Conservation (phyloP, 1,284 basidiomycete species). For the Coniophora puteana region DNA sequence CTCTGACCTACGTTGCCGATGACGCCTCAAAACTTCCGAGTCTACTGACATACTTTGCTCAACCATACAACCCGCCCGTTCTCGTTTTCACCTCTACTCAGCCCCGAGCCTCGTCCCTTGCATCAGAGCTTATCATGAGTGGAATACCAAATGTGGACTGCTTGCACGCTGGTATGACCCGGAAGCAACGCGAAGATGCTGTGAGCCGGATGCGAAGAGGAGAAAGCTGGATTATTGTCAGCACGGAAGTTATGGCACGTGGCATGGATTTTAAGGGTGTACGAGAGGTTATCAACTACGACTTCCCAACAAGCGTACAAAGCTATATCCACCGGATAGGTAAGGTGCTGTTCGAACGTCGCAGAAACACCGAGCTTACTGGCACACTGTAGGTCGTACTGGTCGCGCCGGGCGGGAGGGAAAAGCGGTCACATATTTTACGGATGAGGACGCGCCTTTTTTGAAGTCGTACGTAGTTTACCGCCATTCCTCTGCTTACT, state of each 20-base stretch:
- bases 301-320: slow-evolving; percentile 92
- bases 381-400: slow-evolving; percentile 64
- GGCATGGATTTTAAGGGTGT: slow-evolving; percentile 99
- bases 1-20: slow-evolving; percentile 87
- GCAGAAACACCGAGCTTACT: slow-evolving; percentile 1
- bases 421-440: slow-evolving; percentile 94
- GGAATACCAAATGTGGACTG: slow-evolving; percentile 88
- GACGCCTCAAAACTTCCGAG: slow-evolving; percentile 92
- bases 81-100: slow-evolving; percentile 95
- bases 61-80: slow-evolving; percentile 89
- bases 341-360: slow-evolving; percentile 22
- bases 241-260: slow-evolving; percentile 93
- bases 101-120: slow-evolving; percentile 85
- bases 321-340: slow-evolving; percentile 96
- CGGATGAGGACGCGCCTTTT: slow-evolving; percentile 88
- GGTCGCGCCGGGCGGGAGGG: slow-evolving; percentile 91
- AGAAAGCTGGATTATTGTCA: slow-evolving; percentile 89
- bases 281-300: slow-evolving; percentile 93
- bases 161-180: slow-evolving; percentile 86
- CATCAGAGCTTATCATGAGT: slow-evolving; percentile 82
- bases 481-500: slow-evolving; percentile 9
- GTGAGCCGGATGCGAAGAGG: slow-evolving; percentile 84
- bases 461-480: slow-evolving; percentile 73
- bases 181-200: slow-evolving; percentile 84
- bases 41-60: slow-evolving; percentile 72